phyloP scores from a whole-genome alignment of 805 yeast genomes.

The Candida peoriensis region DNA sequence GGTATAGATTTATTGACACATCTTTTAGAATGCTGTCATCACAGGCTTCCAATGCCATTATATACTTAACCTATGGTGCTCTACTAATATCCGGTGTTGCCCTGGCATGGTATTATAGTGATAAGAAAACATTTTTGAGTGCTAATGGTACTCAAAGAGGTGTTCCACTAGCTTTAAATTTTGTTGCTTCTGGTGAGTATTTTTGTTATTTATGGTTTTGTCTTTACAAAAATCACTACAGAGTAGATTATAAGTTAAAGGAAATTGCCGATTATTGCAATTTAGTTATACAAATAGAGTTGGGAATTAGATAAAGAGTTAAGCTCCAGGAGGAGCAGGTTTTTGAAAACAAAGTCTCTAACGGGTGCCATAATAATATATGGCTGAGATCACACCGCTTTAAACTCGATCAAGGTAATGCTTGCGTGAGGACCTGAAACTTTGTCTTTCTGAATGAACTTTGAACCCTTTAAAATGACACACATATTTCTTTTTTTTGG shows the following conservation, averaged over 20 bases:
- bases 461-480: too few species aligned
- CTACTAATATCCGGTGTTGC: conserved; percentile 49
- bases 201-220: too few species aligned
- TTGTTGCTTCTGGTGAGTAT: conserved; percentile 84
- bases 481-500: too few species aligned
- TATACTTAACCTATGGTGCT: conserved; percentile 54
- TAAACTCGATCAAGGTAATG: conserved; percentile 73
- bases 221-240: not conserved
- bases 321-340: conserved; percentile 9
- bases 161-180: conserved; percentile 78
- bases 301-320: too few species aligned
- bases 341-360: conserved; percentile 12
- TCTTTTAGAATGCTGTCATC: conserved; percentile 38
- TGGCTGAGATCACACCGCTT: conserved; percentile 72
- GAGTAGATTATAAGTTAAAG: not conserved
- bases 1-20: too few species aligned
- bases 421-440: conserved; percentile 68
- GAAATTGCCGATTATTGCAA: too few species aligned
- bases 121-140: conserved; percentile 55
- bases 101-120: conserved; percentile 55
- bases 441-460: conserved; percentile 14
- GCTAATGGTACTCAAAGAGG: conserved; percentile 80
- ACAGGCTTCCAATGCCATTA: conserved; percentile 58
- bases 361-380: conserved; percentile 14
- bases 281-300: too few species aligned